These are phyloP conservation scores for Emmonsia crescens DNA, from an alignment of 2,329 filamentous ascomycete genomes.

Conservation along the genomic window DNA sequence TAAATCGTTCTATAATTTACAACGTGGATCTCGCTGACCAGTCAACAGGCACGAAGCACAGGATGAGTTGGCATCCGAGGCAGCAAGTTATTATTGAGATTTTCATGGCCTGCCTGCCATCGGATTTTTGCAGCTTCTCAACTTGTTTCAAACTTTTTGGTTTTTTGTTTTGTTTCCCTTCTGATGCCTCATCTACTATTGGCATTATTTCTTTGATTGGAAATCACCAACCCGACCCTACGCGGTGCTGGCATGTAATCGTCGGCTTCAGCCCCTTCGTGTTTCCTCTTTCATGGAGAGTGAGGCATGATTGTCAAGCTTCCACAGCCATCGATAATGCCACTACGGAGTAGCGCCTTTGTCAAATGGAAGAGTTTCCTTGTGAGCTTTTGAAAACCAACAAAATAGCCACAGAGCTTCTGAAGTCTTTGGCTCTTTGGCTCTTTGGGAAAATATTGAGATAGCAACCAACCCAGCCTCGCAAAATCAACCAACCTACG, in stretches of 20 bases:
- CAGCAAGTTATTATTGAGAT: not conserved
- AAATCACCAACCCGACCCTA: not conserved
- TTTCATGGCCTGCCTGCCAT: not conserved
- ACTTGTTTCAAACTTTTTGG: not conserved
- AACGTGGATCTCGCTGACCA: not conserved
- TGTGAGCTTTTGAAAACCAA: not conserved
- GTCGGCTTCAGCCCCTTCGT: not conserved
- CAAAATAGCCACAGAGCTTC: not conserved
- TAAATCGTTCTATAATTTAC: not conserved
- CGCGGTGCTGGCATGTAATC: not conserved
- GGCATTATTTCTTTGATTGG: not conserved
- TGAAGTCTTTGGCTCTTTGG: not conserved
- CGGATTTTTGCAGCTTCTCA: not conserved
- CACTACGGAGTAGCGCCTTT: not conserved
- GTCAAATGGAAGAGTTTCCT: not conserved
- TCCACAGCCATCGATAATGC: not conserved
- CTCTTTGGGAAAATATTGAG: no score
- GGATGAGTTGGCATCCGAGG: not conserved
- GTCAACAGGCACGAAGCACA: not conserved
- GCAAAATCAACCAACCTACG: not conserved
- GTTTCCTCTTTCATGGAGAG: not conserved
- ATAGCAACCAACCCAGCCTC: not conserved
- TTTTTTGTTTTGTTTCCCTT: not conserved
- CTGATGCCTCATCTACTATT: not conserved
- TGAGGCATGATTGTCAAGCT: not conserved